phyloP scores from a whole-genome alignment of 192 early-diverging fungal genomes.

The Entomortierella beljakovae region DNA sequence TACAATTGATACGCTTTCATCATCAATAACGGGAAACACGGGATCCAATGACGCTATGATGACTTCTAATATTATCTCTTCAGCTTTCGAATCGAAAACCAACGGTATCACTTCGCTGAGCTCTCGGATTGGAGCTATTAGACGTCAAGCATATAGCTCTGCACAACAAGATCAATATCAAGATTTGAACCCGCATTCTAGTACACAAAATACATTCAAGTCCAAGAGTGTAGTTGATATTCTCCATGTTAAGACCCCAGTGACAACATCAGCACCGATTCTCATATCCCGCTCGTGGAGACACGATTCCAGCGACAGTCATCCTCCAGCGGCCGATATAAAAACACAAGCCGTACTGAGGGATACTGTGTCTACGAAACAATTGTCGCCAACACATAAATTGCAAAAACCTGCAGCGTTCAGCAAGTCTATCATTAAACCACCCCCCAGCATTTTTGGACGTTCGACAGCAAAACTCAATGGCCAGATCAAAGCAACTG shows the following conservation, averaged over 20 bases:
- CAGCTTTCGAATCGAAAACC: not conserved
- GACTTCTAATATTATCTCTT: not conserved
- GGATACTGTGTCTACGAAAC: not conserved
- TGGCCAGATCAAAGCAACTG: not conserved
- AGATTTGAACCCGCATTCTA: not conserved
- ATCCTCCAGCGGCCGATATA: not conserved
- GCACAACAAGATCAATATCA: not conserved
- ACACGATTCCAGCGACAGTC: too few species aligned
- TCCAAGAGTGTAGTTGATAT: not conserved
- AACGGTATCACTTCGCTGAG: too few species aligned
- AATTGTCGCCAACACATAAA: not conserved
- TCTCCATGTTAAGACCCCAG: not conserved
- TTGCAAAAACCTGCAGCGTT: not conserved
- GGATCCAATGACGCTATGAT: not conserved
- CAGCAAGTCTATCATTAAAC: not conserved
- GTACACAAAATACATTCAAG: not conserved
- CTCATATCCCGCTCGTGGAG: too few species aligned
- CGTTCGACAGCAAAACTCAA: not conserved
- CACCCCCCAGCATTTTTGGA: not conserved
- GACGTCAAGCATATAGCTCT: not conserved
- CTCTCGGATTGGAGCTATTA: not conserved
- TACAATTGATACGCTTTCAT: not conserved
- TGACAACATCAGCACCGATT: too few species aligned
- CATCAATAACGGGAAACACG: not conserved
- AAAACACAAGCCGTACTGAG: not conserved